Evolutionary conservation across 306 rosid genomes (phyloP).

Genomic region (Castanopsis chinensis): DNA sequence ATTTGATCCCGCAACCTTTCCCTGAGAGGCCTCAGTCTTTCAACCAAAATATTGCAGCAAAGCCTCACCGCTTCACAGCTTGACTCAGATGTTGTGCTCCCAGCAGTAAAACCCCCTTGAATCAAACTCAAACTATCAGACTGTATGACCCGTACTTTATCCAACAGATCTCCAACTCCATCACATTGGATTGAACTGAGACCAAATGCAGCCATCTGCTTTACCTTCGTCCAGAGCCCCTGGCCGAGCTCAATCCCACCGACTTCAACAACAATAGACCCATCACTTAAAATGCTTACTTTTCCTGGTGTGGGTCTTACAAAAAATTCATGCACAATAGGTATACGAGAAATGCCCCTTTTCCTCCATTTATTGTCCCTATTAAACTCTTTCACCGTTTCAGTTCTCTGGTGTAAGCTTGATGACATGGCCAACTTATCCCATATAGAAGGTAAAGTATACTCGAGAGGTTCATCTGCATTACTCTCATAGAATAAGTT

Average conservation of each 20-base stretch:
- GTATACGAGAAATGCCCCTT: conserved; percentile 82
- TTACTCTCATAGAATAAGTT: conserved; percentile 39
- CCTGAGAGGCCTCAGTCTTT: conserved; percentile 66
- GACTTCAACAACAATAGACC: conserved; percentile 80
- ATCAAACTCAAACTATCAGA: conserved; percentile 73
- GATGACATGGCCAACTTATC: conserved; percentile 60
- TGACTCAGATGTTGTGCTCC: conserved; percentile 95
- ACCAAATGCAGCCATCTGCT: conserved; percentile 80
- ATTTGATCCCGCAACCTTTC: conserved; percentile 50
- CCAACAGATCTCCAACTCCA: conserved; percentile 41
- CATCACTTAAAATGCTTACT: conserved; percentile 72
- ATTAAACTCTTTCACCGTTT: conserved; percentile 62
- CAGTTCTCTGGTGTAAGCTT: conserved; percentile 47
- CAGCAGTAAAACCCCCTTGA: conserved; percentile 88
- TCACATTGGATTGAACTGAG: conserved; percentile 60
- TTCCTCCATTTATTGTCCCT: conserved; percentile 63
- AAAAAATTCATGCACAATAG: conserved; percentile 37
- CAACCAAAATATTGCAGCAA: conserved; percentile 73
- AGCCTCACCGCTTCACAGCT: conserved; percentile 87
- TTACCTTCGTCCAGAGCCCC: conserved; percentile 98
- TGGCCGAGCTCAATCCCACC: conserved; percentile 96
- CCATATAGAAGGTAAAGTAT: conserved; percentile 83
- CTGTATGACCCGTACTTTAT: conserved; percentile 73
- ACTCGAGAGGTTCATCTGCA: conserved; percentile 70
- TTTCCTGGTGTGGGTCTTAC: conserved; percentile 76